Percentiles rank a stretch among this genome's conserved stretches.
Evolutionary conservation across 441 rosid genomes (phyloP).

Genomic region (Pelargonium fulgidum): DNA sequence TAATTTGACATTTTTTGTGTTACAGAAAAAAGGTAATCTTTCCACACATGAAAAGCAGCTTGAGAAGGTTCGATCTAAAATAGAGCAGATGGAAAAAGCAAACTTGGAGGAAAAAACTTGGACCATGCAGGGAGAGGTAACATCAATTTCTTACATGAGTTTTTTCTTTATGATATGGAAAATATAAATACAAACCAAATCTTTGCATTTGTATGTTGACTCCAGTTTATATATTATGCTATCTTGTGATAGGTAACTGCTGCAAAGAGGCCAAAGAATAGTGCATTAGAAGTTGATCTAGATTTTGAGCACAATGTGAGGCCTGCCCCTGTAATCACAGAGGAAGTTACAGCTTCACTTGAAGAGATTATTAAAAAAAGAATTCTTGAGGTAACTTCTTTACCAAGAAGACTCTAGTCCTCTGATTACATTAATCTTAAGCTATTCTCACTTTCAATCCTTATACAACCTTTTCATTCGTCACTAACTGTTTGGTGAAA

Average conservation of each 20-base stretch:
- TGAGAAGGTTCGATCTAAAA: constrained; percentile 48
- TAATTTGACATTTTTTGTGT: constrained; percentile 4
- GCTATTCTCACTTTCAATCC: not conserved
- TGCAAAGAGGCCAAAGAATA: constrained; percentile 72
- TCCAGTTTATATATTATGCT: constrained; percentile 12
- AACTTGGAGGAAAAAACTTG: constrained; percentile 80
- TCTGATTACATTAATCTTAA: not conserved
- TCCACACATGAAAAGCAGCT: constrained; percentile 75
- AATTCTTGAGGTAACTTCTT: constrained; percentile 51
- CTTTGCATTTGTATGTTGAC: not conserved
- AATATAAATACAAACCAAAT: not conserved
- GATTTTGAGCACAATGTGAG: constrained; percentile 91
- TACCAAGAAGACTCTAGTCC: not conserved
- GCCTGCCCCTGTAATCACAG: constrained; percentile 90
- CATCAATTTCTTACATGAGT: constrained; percentile 11
- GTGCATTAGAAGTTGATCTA: constrained; percentile 89
- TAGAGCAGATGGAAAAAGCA: constrained; percentile 72
- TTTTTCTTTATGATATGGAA: too few species aligned
- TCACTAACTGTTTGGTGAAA: not conserved
- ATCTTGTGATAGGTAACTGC: constrained; percentile 60
- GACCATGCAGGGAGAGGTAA: constrained; percentile 98
- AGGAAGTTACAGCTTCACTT: constrained; percentile 82
- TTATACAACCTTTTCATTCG: not conserved
- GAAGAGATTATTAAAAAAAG: constrained; percentile 79
- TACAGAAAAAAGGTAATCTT: constrained; percentile 43